phyloP scores from a whole-genome alignment of 225 moss, liverwort and hornwort species.

The Neckera pumila region DNA sequence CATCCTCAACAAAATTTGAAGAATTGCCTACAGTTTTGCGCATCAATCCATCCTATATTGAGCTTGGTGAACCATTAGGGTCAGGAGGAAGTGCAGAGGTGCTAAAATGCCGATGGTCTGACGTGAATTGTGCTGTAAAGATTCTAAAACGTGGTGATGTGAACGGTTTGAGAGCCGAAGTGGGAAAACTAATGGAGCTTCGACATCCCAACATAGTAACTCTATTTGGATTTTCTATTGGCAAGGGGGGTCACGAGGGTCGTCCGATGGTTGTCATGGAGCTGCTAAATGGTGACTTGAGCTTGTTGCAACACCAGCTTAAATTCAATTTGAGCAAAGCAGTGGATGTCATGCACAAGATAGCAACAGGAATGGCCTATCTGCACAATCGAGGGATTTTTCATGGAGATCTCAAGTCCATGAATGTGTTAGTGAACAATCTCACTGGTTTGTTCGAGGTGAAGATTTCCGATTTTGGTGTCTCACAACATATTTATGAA shows the following conservation, averaged over 20 bases:
- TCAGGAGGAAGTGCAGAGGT: rapidly evolving
- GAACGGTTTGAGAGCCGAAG: neutral
- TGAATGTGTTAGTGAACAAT: neutral
- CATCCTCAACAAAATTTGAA: neutral
- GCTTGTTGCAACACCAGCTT: neutral
- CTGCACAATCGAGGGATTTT: neutral
- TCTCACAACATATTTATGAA: neutral
- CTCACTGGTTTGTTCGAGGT: neutral
- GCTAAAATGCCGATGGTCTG: rapidly evolving
- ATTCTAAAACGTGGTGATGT: neutral
- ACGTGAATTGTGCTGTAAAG: neutral
- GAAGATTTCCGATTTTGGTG: neutral
- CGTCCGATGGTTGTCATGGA: neutral
- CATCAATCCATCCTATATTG: neutral
- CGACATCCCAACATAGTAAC: neutral
- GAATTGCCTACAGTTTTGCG: rapidly evolving
- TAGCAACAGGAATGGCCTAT: neutral
- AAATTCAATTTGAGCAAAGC: neutral
- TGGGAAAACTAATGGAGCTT: neutral
- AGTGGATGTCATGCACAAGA: neutral
- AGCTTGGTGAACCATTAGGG: neutral
- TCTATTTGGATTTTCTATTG: neutral
- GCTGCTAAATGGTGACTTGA: neutral
- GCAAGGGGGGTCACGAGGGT: neutral
- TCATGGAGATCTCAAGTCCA: neutral